Evolutionary conservation across 2,329 filamentous ascomycete species (phyloP).

Genomic region (Emmonsiellopsis sp.): DNA sequence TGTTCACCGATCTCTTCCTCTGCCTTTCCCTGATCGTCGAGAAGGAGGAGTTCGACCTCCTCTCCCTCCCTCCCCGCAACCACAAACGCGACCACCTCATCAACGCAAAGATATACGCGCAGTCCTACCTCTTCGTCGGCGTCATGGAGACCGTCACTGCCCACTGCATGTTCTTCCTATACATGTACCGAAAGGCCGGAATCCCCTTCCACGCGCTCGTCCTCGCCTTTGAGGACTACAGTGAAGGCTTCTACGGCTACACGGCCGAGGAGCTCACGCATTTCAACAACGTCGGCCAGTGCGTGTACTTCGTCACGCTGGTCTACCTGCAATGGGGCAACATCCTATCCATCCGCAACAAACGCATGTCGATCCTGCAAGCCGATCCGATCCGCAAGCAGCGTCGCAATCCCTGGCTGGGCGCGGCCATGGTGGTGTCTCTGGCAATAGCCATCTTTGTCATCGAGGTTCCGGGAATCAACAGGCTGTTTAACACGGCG

Average conservation of each 20-base stretch:
- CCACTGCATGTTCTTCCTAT: slow-evolving; percentile 47
- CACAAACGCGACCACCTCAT: slow-evolving; percentile 44
- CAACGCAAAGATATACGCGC: slow-evolving; percentile 42
- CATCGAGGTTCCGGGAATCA: slow-evolving; percentile 42
- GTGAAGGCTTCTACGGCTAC: slow-evolving; percentile 42
- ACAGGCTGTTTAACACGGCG: slow-evolving; percentile 40
- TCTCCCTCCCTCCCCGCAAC: slow-evolving; percentile 43
- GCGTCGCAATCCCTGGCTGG: slow-evolving; percentile 43
- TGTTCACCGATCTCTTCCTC: slow-evolving; percentile 47
- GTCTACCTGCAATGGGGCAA: slow-evolving; percentile 48
- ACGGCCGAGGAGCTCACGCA: slow-evolving; percentile 34
- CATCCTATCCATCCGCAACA: slow-evolving; percentile 43
- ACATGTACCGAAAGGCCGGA: slow-evolving; percentile 40
- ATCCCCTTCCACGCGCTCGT: slow-evolving; percentile 41
- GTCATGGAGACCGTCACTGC: slow-evolving; percentile 43
- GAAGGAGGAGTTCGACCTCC: slow-evolving; percentile 45
- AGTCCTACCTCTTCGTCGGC: slow-evolving; percentile 45
- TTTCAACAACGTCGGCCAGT: slow-evolving; percentile 43
- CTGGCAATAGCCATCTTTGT: slow-evolving; percentile 46
- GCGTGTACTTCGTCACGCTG: slow-evolving; percentile 46
- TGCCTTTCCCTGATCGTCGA: slow-evolving; percentile 46
- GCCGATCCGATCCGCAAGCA: slow-evolving; percentile 40
- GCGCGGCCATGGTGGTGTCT: slow-evolving; percentile 38
- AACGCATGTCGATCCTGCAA: slow-evolving; percentile 43
- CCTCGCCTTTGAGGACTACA: slow-evolving; percentile 42